A percentile compares a stretch with the other conserved stretches of the same genome.
phyloP scores from a whole-genome alignment of 2,329 filamentous ascomycete species.

The Anthostomella pinea region DNA sequence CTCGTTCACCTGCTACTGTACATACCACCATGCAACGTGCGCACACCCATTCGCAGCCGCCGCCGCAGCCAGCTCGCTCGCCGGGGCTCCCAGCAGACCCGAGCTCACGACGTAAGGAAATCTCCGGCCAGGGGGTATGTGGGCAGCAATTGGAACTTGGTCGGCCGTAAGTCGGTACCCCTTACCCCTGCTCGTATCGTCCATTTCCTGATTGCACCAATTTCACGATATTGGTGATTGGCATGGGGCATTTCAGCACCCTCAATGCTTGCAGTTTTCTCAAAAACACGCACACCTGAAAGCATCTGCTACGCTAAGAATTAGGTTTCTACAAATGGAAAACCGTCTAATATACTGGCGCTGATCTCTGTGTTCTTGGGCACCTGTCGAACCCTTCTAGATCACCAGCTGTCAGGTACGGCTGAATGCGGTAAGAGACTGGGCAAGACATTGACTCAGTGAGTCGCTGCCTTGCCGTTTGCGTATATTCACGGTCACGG shows the following conservation, averaged over 20 bases:
- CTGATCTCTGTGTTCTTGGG: no score
- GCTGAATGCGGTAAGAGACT: no score
- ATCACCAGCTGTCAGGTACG: no score
- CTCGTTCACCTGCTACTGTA: neutral
- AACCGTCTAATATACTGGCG: neutral
- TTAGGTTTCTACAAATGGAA: neutral
- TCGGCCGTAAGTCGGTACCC: conserved; percentile 2
- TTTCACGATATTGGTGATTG: conserved; percentile 3
- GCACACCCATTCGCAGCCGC: neutral
- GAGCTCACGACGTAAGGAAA: conserved; percentile 1
- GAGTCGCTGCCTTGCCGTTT: no score
- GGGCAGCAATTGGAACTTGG: conserved; percentile 6
- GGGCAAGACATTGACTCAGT: no score
- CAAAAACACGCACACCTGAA: no score
- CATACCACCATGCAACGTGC: no score
- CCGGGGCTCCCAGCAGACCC: no score
- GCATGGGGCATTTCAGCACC: conserved; percentile 6
- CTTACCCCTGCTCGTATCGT: conserved; percentile 1
- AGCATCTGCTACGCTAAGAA: no score
- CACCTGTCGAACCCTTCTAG: no score
- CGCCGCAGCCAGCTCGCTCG: neutral
- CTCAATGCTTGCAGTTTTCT: neutral
- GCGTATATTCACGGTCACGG: no score
- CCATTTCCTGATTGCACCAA: conserved; percentile 8
- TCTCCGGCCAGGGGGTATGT: neutral